These are phyloP conservation scores for Hyaloscypha hepaticicola DNA, from an alignment of 495 filamentous ascomycete species.

Conservation along the genomic window DNA sequence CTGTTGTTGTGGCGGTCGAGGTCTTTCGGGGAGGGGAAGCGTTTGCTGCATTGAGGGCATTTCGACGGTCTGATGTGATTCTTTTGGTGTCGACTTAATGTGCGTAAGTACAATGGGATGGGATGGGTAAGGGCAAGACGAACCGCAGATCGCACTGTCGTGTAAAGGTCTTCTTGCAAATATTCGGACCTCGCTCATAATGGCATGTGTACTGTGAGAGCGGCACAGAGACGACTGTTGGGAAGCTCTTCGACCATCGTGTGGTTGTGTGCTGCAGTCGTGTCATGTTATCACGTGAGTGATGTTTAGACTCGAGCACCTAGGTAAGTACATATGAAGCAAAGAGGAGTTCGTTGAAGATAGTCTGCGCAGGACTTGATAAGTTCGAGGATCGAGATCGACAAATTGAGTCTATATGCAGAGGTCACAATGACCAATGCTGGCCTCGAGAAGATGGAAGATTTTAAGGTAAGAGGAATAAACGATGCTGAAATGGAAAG, in stretches of 20 bases:
- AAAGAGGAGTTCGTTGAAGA: too few relatives aligned
- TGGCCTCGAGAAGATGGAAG: too few relatives aligned
- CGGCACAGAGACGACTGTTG: background rate
- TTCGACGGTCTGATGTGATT: conserved; percentile 9
- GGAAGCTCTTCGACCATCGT: conserved; percentile 2
- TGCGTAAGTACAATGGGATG: background rate
- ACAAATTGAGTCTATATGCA: too few relatives aligned
- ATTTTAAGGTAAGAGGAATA: too few relatives aligned
- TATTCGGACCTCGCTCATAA: background rate
- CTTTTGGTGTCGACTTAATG: conserved; percentile 7
- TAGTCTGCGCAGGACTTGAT: too few relatives aligned
- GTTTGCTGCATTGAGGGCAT: conserved; percentile 2
- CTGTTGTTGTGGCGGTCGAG: conserved; percentile 9
- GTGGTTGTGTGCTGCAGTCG: background rate
- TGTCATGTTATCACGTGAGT: background rate
- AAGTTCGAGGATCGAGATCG: too few relatives aligned
- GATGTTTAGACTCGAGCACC: background rate
- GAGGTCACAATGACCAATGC: too few relatives aligned
- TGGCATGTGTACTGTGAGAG: background rate
- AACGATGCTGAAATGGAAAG: too few relatives aligned
- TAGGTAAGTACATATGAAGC: too few relatives aligned
- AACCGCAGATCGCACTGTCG: conserved; percentile 2
- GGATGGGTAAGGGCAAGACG: background rate
- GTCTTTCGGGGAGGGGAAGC: conserved; percentile 10
- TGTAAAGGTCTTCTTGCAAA: background rate